Conservation (phyloP, 139 green algal species). For the Diplosphaera chodatii region DNA sequence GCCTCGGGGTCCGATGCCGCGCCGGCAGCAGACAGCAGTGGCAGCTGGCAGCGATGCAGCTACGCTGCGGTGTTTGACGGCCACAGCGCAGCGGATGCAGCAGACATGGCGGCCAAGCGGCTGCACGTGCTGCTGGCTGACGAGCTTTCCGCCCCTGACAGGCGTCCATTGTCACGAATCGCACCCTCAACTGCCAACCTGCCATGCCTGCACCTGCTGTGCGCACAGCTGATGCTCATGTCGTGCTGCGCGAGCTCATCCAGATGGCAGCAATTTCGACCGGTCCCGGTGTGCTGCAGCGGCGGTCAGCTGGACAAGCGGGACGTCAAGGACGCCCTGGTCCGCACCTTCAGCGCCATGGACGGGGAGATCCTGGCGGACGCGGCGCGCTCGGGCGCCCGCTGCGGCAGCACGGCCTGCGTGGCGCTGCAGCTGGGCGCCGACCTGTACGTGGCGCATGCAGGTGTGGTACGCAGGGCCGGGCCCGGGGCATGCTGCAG, state of each 20-base stretch:
- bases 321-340: neutral
- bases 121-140: neutral
- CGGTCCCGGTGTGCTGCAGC: neutral
- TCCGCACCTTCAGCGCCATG: neutral
- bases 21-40: too few relatives aligned
- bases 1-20: too few relatives aligned
- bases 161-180: too few relatives aligned
- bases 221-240: too few relatives aligned
- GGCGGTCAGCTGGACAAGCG: neutral
- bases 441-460: neutral
- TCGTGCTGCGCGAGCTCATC: too few relatives aligned
- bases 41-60: neutral
- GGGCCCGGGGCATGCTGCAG: too few relatives aligned
- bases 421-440: neutral
- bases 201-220: too few relatives aligned
- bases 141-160: neutral
- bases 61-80: slow-evolving; percentile 1
- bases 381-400: too few relatives aligned
- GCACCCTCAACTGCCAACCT: too few relatives aligned
- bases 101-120: neutral
- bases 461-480: too few relatives aligned
- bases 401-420: neutral
- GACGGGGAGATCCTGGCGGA: neutral
- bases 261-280: too few relatives aligned
- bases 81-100: neutral